phyloP scores from a whole-genome alignment of 164 flowering plant species.

The Magnolia kwangsiensis region DNA sequence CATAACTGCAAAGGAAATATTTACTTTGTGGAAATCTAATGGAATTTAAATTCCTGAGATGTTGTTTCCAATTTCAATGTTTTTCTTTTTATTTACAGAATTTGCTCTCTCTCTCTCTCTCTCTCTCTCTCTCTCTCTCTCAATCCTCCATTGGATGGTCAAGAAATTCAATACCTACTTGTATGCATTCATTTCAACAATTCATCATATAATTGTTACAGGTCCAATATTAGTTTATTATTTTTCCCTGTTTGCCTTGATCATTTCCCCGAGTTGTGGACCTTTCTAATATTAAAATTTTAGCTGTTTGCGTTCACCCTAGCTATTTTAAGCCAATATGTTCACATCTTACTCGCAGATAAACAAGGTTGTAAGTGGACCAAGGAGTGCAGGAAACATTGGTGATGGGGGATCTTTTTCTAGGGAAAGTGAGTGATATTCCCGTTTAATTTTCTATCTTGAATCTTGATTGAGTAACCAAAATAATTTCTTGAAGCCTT shows the following conservation, averaged over 20 bases:
- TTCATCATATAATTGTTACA: too few species aligned
- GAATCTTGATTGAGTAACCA: background rate
- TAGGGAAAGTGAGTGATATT: constrained; percentile 66
- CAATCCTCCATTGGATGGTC: too few species aligned
- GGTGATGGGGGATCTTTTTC: constrained; percentile 80
- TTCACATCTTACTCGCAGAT: constrained; percentile 30
- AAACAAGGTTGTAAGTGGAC: constrained; percentile 53
- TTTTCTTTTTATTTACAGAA: too few species aligned
- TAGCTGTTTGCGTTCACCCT: background rate
- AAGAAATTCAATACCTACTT: too few species aligned
- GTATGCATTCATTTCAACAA: too few species aligned
- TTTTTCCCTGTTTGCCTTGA: background rate
- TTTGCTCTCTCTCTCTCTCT: too few species aligned
- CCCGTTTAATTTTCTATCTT: background rate
- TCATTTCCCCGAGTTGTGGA: background rate
- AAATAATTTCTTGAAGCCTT: background rate
- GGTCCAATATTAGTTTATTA: too few species aligned
- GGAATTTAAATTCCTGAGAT: too few species aligned
- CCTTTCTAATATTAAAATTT: background rate
- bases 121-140: too few species aligned
- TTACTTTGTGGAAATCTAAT: too few species aligned
- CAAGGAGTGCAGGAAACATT: constrained; percentile 67
- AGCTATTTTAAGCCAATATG: background rate
- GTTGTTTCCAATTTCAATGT: too few species aligned
- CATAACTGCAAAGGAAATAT: too few species aligned